Evolutionary conservation across 495 filamentous ascomycete species (phyloP), one percentile per base, ranked within the genome.

Genomic region (Elaphomyces granulatus): DNA sequence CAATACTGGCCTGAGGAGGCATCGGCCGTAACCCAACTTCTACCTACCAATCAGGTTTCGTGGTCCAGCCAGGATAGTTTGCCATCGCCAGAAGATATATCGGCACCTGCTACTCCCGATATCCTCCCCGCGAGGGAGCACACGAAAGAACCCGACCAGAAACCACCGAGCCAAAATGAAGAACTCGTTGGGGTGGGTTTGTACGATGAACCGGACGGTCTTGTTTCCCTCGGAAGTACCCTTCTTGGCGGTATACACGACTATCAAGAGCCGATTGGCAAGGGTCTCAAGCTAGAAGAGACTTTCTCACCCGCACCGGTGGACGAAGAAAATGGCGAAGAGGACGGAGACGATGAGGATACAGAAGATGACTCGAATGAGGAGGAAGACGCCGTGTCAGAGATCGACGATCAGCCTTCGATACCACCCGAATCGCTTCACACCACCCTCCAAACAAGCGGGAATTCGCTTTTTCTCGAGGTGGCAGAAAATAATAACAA

Each of bases 161-260:
- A 48, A 43, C 54, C 40, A 50, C 72, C 45, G 51, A 63, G 49
- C 63, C 20, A 64, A 19, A 75, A 72, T 36, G 79, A 85, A 43
- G 82, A 85, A 48, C 64, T 92, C 2, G 75, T 86, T 15, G 84
- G 82, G 15, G 79, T 92, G 77, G 84, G 84, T 8, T 68, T 92
- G 1, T 88, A 92, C 60, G 83, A 81, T 50, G 58, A 73, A 20
- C 78, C 78, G 6, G 72, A 71, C 26, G 59, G 7, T 9, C 35
- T 65, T 37, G n/a, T n/a, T n/a, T 67, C 41, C 41, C 46, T 54
- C 6, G 69, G 68, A 33, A 68, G 67, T 21, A 64, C 68, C 3
- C 67, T 68, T 8, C 37, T 74, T 16, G 66, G 64, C 14, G 48
- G 54, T 23, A 53, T 49, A 9, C 59, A 51, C 50, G 54, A 41